Evolutionary conservation across 2,329 filamentous ascomycete genomes (phyloP).

Genomic region (Hypocrella siamensis): DNA sequence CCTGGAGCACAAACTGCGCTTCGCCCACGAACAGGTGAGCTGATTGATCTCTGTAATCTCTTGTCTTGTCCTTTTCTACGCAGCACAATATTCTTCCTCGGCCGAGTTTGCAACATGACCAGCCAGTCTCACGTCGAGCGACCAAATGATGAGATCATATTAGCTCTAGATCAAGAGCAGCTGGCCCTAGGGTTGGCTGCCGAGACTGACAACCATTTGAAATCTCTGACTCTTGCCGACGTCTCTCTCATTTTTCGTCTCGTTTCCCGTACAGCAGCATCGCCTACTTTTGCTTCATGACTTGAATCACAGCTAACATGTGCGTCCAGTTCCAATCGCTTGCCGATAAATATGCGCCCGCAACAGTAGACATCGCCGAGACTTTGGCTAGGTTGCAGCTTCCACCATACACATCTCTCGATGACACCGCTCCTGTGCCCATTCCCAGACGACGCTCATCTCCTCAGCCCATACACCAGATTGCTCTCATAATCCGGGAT

Average conservation of each 20-base stretch:
- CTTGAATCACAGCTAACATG: slow-evolving; percentile 7
- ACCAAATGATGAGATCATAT: slow-evolving; percentile 30
- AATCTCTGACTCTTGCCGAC: slow-evolving; percentile 9
- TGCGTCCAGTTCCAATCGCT: slow-evolving; percentile 42
- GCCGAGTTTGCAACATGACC: too few relatives aligned
- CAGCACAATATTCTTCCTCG: too few relatives aligned
- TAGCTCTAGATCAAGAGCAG: slow-evolving; percentile 80
- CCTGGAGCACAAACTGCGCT: slow-evolving; percentile 50
- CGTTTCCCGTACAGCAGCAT: slow-evolving; percentile 3
- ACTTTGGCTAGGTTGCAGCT: slow-evolving; percentile 52
- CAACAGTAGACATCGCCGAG: slow-evolving; percentile 49
- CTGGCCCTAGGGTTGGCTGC: slow-evolving; percentile 25
- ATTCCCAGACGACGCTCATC: slow-evolving; percentile 34
- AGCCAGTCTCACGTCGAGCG: too few relatives aligned
- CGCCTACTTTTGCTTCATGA: background rate
- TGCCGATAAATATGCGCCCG: slow-evolving; percentile 52
- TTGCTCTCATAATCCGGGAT: slow-evolving; percentile 48
- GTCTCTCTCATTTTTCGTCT: slow-evolving; percentile 4
- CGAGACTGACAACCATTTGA: slow-evolving; percentile 42
- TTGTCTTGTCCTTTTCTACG: background rate
- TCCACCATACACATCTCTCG: slow-evolving; percentile 34
- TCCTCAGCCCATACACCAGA: slow-evolving; percentile 30
- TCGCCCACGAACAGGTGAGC: slow-evolving; percentile 50
- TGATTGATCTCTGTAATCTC: background rate
- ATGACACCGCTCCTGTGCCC: slow-evolving; percentile 35